Conservation (phyloP, 2,329 filamentous ascomycete species). For the Ophiosphaerella narmari region DNA sequence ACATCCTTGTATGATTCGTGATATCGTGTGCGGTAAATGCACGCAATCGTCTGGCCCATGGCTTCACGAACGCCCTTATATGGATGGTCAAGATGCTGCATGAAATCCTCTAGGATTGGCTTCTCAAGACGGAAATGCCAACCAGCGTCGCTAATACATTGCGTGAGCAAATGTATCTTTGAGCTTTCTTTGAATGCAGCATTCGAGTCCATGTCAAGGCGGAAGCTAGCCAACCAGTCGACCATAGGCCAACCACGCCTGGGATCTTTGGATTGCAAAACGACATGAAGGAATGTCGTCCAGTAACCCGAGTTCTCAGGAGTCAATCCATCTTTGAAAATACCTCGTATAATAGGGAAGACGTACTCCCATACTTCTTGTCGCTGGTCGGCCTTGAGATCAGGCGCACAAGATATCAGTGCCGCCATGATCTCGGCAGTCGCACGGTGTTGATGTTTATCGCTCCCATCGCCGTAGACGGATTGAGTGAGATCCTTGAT, state of each 20-base stretch:
- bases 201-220: conserved; percentile 91
- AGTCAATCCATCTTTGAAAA: conserved; percentile 89
- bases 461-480: conserved; percentile 88
- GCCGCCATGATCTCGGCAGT: conserved; percentile 92
- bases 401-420: conserved; percentile 77
- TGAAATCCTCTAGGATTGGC: conserved; percentile 86
- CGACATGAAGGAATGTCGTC: conserved; percentile 89
- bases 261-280: conserved; percentile 87
- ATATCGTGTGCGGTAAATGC: conserved; percentile 88
- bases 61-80: conserved; percentile 97
- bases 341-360: conserved; percentile 81
- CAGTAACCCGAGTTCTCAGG: conserved; percentile 95
- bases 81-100: conserved; percentile 90
- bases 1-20: conserved; percentile 92
- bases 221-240: conserved; percentile 80
- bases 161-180: conserved; percentile 89
- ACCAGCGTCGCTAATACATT: conserved; percentile 82
- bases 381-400: conserved; percentile 74
- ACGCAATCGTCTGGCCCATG: conserved; percentile 86
- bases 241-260: conserved; percentile 85
- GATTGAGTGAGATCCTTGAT: conserved; percentile 78
- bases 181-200: conserved; percentile 99
- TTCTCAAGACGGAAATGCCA: conserved; percentile 96
- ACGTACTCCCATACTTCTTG: conserved; percentile 85
- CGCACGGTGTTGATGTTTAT: conserved; percentile 96